A percentile compares a stretch with the other conserved stretches of the same genome.
These are phyloP conservation scores for Globisporangium lucens DNA, from an alignment of 352 stramenopile genomes.

Conservation along the genomic window DNA sequence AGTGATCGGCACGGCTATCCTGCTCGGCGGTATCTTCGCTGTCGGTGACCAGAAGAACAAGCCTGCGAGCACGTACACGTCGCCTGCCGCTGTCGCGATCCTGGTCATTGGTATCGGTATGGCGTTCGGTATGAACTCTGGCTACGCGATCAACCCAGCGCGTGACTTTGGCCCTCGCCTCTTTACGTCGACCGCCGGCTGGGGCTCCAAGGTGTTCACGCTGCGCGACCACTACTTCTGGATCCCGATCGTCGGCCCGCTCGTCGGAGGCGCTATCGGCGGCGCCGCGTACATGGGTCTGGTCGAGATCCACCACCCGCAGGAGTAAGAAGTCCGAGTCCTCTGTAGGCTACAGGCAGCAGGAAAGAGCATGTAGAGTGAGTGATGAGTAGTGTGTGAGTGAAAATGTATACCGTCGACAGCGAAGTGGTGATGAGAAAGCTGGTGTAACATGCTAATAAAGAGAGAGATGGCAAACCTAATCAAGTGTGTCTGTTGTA, in stretches of 20 bases:
- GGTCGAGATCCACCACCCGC: conserved; percentile 46
- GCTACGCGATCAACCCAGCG: conserved; percentile 67
- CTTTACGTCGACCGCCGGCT: conserved; percentile 42
- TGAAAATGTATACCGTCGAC: neutral
- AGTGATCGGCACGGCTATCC: too few species aligned
- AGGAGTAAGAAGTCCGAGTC: conserved; percentile 5
- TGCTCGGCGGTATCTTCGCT: too few species aligned
- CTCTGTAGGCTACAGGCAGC: neutral
- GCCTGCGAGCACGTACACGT: conserved; percentile 36
- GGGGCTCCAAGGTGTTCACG: conserved; percentile 40
- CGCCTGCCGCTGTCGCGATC: conserved; percentile 39
- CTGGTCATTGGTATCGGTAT: conserved; percentile 56
- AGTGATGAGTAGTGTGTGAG: neutral
- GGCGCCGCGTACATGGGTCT: conserved; percentile 37
- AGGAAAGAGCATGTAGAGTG: neutral
- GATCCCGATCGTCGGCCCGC: conserved; percentile 50
- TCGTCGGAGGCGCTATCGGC: conserved; percentile 41
- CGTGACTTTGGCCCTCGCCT: conserved; percentile 47
- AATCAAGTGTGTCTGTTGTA: neutral
- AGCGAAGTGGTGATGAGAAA: neutral
- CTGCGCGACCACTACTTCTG: conserved; percentile 56
- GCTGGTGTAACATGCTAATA: neutral
- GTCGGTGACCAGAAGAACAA: conserved; percentile 56
- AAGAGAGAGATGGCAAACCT: neutral
- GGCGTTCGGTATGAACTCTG: conserved; percentile 61